Base-by-base conservation (phyloP, 768 basidiomycete species). In the Astraeus odoratus region DNA sequence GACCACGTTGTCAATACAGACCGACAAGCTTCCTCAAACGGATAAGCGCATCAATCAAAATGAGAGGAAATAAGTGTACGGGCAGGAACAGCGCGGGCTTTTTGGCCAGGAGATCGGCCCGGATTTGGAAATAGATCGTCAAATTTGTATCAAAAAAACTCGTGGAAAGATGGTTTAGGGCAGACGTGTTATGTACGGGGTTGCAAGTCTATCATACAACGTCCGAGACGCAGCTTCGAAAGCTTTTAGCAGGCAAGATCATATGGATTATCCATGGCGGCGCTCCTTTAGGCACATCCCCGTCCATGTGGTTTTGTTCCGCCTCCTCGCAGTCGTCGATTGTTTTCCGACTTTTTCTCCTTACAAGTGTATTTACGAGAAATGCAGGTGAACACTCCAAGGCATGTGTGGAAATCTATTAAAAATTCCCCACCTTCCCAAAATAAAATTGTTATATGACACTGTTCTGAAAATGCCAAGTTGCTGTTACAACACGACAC, bases 401-500 rank as follows among this genome's bases (percentile, higher is more conserved):
- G 54, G 56, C 43, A 58, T 53, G 57, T 52, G 59, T 56, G 54
- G 52, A 58, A 59, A 56, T 57, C 24, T 8, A 70, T 71, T 66
- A 67, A 70, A 69, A 68, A 69, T 66, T 57, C 66, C 64, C 67
- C 64, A 67, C 68, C 66, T 64, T 66, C 62, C 62, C 53, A 58
- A 66, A 66, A 64, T 59, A 62, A 63, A 63, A 63, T 66, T 56
- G 49, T n/a, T n/a, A 66, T 64, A 64, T 64, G 63, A 64, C 63
- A 64, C 60, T 29, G 30, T 22, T 62, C 57, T 59, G 57, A 57
- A 63, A 66, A 66, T 64, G 64, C 37, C 61, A 63, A n/a, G n/a
- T n/a, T n/a, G 63, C 61, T 62, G 64, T 65, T 66, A 66, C 62
- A 62, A 69, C 67, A 69, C 76, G 76, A 72, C 70, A 63, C 72